Percentiles rank a stretch among this genome's conserved stretches.
These are phyloP conservation scores for Spironucleus salmonicida DNA, from an alignment of 208 protist species.

Conservation along the genomic window DNA sequence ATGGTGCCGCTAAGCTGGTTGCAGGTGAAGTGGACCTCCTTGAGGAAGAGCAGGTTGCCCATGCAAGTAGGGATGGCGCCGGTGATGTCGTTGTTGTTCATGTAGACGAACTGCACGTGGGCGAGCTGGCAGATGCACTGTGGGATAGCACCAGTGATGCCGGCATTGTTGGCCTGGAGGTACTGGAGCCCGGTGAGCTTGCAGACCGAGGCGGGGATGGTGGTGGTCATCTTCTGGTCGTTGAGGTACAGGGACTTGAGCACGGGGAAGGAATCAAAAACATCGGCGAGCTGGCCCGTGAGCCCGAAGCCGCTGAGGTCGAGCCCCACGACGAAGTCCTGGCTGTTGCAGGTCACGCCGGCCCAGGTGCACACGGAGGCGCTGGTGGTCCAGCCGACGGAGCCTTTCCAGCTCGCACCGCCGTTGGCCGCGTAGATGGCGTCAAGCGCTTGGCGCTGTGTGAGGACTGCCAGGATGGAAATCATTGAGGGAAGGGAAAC, in stretches of 20 bases:
- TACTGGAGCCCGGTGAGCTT: background rate
- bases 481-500: too few relatives aligned
- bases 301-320: background rate
- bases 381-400: too few relatives aligned
- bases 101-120: slow-evolving; percentile 21
- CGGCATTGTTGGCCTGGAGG: slow-evolving; percentile 19
- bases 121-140: background rate
- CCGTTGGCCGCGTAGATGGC: background rate
- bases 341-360: background rate
- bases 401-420: background rate
- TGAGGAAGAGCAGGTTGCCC: background rate
- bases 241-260: slow-evolving; percentile 27
- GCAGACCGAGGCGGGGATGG: background rate
- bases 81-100: slow-evolving; percentile 4
- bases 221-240: background rate
- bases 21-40: slow-evolving; percentile 25
- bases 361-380: background rate
- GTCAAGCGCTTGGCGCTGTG: background rate
- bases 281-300: background rate
- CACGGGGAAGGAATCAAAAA: background rate
- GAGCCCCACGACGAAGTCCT: background rate
- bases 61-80: slow-evolving; percentile 23
- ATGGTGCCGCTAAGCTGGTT: slow-evolving; percentile 4
- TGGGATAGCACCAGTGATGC: slow-evolving; percentile 11
- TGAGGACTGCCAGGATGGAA: too few relatives aligned